Evolutionary conservation across 768 basidiomycete genomes (phyloP).

Genomic region (Hypsizygus marmoreus): DNA sequence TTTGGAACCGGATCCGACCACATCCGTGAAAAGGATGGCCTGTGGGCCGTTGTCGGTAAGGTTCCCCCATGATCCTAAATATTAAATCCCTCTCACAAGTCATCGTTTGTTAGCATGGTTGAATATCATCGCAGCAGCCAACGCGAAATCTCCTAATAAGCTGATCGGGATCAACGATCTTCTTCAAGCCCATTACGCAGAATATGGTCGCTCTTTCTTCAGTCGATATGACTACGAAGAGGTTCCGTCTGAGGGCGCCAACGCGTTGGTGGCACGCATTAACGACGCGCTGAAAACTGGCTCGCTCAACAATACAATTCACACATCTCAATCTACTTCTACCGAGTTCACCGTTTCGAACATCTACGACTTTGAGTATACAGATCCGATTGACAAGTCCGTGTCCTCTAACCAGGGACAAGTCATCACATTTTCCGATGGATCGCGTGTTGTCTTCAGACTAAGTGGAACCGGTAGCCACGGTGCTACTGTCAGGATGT

Average conservation of each 20-base stretch:
- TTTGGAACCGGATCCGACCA: conserved; percentile 99
- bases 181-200: conserved; percentile 82
- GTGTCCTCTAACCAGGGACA: conserved; percentile 96
- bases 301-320: conserved; percentile 67
- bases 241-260: conserved; percentile 87
- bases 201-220: conserved; percentile 98
- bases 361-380: conserved; percentile 91
- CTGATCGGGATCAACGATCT: conserved; percentile 91
- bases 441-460: conserved; percentile 93
- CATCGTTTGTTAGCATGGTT: conserved; percentile 81
- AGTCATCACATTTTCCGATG: conserved; percentile 88
- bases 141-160: conserved; percentile 71
- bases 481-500: conserved; percentile 95
- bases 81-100: background rate
- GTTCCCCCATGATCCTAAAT: conserved; percentile 5
- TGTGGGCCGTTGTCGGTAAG: conserved; percentile 96
- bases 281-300: conserved; percentile 67
- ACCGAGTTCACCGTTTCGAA: conserved; percentile 76
- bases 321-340: conserved; percentile 66
- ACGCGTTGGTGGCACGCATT: conserved; percentile 79
- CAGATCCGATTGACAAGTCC: conserved; percentile 95
- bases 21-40: conserved; percentile 98
- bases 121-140: conserved; percentile 92
- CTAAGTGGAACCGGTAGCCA: conserved; percentile 95
- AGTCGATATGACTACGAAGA: conserved; percentile 99